phyloP scores from a whole-genome alignment of 2,329 filamentous ascomycete species.

The Aspergillus vadensis region DNA sequence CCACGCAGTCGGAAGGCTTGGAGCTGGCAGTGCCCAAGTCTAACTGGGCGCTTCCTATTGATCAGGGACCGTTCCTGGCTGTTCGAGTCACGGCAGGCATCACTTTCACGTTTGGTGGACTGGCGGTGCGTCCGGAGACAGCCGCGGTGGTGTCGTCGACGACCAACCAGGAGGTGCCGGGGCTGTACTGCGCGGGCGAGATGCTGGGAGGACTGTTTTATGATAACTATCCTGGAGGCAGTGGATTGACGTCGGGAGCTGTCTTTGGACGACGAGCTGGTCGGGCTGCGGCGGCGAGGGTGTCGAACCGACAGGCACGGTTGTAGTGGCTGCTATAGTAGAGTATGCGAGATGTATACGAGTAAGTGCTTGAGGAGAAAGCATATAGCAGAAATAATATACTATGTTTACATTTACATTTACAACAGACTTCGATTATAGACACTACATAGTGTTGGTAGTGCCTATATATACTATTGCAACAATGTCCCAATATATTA shows the following conservation, averaged over 20 bases:
- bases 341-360: neutral
- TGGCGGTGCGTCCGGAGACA: constrained; percentile 59
- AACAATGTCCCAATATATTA: too few relatives aligned
- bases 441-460: too few relatives aligned
- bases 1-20: constrained; percentile 56
- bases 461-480: too few relatives aligned
- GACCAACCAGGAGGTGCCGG: constrained; percentile 35
- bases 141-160: constrained; percentile 54
- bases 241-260: constrained; percentile 61
- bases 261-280: constrained; percentile 55
- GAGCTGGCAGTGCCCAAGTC: constrained; percentile 58
- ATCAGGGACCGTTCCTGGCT: constrained; percentile 61
- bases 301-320: neutral
- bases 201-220: constrained; percentile 68
- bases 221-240: constrained; percentile 65
- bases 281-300: constrained; percentile 29
- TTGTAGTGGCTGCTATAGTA: neutral
- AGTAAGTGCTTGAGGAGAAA: too few relatives aligned
- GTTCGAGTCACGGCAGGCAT: constrained; percentile 67
- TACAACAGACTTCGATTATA: neutral
- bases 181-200: constrained; percentile 60
- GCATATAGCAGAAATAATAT: too few relatives aligned
- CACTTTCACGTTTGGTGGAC: constrained; percentile 69
- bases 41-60: constrained; percentile 66
- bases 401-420: neutral